These are phyloP conservation scores for Aotearoamyces nothofagi DNA, from an alignment of 2,329 filamentous ascomycete species.

Conservation along the genomic window DNA sequence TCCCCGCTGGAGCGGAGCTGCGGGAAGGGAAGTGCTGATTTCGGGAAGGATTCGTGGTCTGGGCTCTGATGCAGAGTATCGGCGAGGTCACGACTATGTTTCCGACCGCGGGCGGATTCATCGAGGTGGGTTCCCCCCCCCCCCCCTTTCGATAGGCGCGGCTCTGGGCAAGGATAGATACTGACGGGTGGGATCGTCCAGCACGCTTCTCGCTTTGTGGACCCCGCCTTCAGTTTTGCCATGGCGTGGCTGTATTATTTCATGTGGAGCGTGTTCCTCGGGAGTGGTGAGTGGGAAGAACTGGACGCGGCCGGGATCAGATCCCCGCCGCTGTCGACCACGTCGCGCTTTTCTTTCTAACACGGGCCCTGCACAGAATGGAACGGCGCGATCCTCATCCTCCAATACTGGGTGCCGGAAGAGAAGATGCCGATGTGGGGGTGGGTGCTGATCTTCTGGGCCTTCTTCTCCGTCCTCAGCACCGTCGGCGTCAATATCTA, in stretches of 20 bases:
- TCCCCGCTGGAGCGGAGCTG: constrained; percentile 17
- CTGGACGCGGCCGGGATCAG: too few species aligned
- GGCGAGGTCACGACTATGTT: constrained; percentile 63
- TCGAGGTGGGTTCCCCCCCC: too few species aligned
- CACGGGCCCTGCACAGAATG: too few species aligned
- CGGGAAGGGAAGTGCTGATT: constrained; percentile 4
- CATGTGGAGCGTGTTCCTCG: constrained; percentile 49
- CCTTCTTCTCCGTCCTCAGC: constrained; percentile 53
- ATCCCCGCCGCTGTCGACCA: too few species aligned
- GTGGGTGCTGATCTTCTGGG: constrained; percentile 64
- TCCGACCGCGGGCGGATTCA: constrained; percentile 56
- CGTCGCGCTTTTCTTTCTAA: too few species aligned
- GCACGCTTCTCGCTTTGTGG: constrained; percentile 54
- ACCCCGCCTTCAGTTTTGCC: constrained; percentile 52
- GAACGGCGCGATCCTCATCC: constrained; percentile 50
- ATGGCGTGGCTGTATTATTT: constrained; percentile 61
- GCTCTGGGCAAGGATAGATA: too few species aligned
- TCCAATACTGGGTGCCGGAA: constrained; percentile 43
- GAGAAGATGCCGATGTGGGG: constrained; percentile 40
- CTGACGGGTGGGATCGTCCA: too few species aligned
- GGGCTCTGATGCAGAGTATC: too few species aligned
- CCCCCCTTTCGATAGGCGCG: too few species aligned
- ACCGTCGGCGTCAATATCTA: constrained; percentile 60
- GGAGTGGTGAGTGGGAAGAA: too few species aligned
- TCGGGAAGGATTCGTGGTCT: constrained; percentile 58